Percentiles rank a stretch among this genome's conserved stretches.
phyloP scores from a whole-genome alignment of 1,139 yeast species.

The Blastobotrys indianensis region DNA sequence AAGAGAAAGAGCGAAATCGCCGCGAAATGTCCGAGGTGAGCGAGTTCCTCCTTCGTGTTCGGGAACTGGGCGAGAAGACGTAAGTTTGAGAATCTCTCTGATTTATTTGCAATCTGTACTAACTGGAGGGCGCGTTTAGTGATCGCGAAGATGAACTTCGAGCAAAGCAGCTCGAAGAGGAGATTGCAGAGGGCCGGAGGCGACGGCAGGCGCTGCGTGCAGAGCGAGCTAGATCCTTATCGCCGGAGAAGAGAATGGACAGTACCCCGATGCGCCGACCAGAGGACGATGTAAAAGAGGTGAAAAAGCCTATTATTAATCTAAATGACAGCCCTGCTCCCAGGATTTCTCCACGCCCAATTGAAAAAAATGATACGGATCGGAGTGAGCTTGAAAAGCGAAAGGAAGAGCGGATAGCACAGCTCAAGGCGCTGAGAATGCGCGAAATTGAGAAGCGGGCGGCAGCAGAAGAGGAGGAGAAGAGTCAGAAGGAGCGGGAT shows the following conservation, averaged over 20 bases:
- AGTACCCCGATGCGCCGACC: conserved; percentile 20
- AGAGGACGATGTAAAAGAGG: conserved; percentile 18
- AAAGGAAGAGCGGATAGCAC: too few relatives aligned
- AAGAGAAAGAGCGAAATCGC: not conserved
- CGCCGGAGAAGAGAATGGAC: conserved; percentile 25
- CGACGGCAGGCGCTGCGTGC: conserved; percentile 30
- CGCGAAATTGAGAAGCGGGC: conserved; percentile 1
- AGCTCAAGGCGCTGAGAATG: conserved; percentile 5
- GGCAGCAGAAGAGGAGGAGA: not conserved
- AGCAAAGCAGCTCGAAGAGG: conserved; percentile 32
- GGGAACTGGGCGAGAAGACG: conserved; percentile 34
- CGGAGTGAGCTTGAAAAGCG: too few relatives aligned
- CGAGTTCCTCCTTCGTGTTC: conserved; percentile 33
- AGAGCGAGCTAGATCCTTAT: conserved; percentile 26
- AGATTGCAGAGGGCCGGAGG: conserved; percentile 31
- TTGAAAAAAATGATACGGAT: too few relatives aligned
- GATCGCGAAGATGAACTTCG: conserved; percentile 35
- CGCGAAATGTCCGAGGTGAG: conserved; percentile 26
- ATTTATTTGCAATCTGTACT: not conserved
- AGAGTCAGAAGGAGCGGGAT: not conserved
- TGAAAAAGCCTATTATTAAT: not conserved
- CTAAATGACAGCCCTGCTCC: not conserved
- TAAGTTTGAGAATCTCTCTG: conserved; percentile 16
- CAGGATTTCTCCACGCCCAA: not conserved
- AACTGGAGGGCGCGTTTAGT: conserved; percentile 16